phyloP scores from a whole-genome alignment of 140 eudicot species.

The Flaveria floridana region DNA sequence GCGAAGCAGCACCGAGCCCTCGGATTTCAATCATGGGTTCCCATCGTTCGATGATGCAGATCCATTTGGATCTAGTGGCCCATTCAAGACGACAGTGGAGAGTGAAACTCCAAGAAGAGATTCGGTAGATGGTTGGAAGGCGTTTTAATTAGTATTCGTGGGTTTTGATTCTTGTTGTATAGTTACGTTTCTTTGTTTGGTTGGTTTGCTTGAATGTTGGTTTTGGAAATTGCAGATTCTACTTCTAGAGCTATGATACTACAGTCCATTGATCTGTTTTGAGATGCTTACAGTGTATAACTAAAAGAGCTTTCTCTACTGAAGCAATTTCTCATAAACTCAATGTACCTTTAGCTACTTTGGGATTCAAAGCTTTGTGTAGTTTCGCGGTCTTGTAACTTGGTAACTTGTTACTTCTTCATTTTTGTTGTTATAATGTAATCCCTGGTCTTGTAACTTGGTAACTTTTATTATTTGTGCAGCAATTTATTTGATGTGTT shows the following conservation, averaged over 20 bases:
- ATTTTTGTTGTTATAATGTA: too few relatives aligned
- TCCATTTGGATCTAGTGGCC: constrained; percentile 52
- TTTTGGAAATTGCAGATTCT: constrained; percentile 25
- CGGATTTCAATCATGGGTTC: constrained; percentile 54
- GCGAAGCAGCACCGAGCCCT: constrained; percentile 50
- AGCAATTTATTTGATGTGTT: too few relatives aligned
- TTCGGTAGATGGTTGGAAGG: constrained; percentile 46
- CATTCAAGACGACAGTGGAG: constrained; percentile 49
- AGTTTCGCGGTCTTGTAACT: not conserved
- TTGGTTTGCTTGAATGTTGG: constrained; percentile 17
- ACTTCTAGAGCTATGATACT: constrained; percentile 20
- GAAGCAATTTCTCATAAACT: not conserved
- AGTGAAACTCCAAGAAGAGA: constrained; percentile 40
- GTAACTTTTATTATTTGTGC: too few relatives aligned
- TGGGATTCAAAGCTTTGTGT: not conserved
- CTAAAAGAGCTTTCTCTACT: not conserved
- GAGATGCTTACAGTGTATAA: constrained; percentile 11
- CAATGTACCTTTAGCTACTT: not conserved
- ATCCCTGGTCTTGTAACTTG: too few relatives aligned
- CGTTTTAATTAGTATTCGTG: constrained; percentile 29
- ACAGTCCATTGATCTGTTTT: constrained; percentile 16
- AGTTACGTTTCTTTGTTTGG: constrained; percentile 18
- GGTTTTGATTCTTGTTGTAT: constrained; percentile 20
- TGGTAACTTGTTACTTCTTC: too few relatives aligned
- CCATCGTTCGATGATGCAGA: constrained; percentile 74